Evolutionary conservation across 192 early-diverging fungal species (phyloP), one percentile per base, ranked within the genome.

Genomic region (Backusella parvicylindrica): DNA sequence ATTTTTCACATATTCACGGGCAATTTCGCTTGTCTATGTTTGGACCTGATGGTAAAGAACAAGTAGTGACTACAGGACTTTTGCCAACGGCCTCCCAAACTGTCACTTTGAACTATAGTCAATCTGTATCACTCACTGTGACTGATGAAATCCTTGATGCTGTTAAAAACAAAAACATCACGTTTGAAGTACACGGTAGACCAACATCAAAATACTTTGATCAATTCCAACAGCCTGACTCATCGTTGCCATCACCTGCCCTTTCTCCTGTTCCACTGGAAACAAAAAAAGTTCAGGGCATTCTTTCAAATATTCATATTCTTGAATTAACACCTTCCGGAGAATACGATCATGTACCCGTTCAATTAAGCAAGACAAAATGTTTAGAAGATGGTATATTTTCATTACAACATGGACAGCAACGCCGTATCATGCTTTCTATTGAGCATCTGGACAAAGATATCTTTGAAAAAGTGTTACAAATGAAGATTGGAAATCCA

Each of bases 331-430:
- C 84, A 5, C 72, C 85, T 6, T 84, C 86, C 30, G 93, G 92
- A 28, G 82, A 87, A 23, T 92, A 92, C 77, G 77, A 78, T 18
- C 90, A 89, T 9, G 87, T 89, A 2, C 80, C 84, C 23, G 84
- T 88, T 0, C 79, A 83, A 13, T 83, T 84, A 8, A 75, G 82
- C n/a, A 36, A 36, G 11, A 71, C 50, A 43, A 76, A 82, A 64
- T 79, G 79, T 31, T 8, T 35, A 12, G 21, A 28, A 15, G 68
- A 43, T 16, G 28, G 28, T 70, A 85, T 88, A 1, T 92, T 93
- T 75, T 74, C 87, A 38, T 78, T 95, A 66, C 88, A 86, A 70
- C 93, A 95, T 80, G 93, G 93, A 7, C 68, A 93, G 28, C 92
- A 93, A 80, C 82, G 92, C 16, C 90, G 92, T n/a, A 83, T 95